Base-by-base conservation (phyloP, 306 rosid species). In the Calophaca sinica region DNA sequence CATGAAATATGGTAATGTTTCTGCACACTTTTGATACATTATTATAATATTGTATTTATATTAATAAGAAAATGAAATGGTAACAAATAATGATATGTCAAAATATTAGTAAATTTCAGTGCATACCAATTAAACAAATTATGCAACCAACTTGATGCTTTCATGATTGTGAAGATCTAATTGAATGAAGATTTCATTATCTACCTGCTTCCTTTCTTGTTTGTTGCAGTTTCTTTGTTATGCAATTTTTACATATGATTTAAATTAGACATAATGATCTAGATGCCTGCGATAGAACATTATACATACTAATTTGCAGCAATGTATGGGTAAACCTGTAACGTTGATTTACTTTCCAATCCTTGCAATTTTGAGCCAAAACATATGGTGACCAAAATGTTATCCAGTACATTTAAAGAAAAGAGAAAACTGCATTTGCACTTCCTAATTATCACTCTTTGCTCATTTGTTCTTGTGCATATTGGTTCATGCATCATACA, bases 381-480 rank as follows among this genome's bases (percentile, higher is more conserved):
- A 76, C 70, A 86, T 59, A 73, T 8, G 33, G 58, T 64, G 57
- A 69, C 41, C 72, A 84, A 55, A 74, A 83, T 33, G 38, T 61
- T 54, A 44, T 76, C 63, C 66, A 81, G 73, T 76, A 80, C 89
- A 80, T 82, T 83, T 83, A 75, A 88, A 89, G 83, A 82, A 83
- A 80, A 76, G 82, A 77, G 61, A 80, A 87, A 80, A 72, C 76
- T 68, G 80, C 87, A 81, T 72, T 68, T 78, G 62, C 80, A 74
- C 89, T 86, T 79, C 78, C 84, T 82, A 89, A 55, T 64, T 62
- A 81, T 15, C 84, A 85, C 72, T 80, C 87, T 20, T 76, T 65
- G 81, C 79, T 89, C 82, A 86, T 84, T 87, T 78, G 51, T 68
- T 82, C 85, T 74, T 68, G 62, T 83, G 80, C 87, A 65, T 75